Conservation (phyloP, 2,329 filamentous ascomycete genomes). For the Sphaerulina vaccinii region DNA sequence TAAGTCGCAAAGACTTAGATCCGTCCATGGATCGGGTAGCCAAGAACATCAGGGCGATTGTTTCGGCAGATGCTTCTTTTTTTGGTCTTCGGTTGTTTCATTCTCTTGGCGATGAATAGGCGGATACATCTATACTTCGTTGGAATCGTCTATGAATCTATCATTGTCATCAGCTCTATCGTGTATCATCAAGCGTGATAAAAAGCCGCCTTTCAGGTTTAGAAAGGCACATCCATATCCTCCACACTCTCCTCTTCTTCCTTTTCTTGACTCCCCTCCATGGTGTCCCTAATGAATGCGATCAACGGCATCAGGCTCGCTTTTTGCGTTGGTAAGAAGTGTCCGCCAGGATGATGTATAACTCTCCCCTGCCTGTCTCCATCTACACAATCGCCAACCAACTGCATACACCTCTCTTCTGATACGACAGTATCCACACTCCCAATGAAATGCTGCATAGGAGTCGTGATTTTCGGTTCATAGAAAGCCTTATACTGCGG, state of each 20-base stretch:
- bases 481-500: slow-evolving; percentile 67
- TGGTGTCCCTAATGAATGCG: slow-evolving; percentile 61
- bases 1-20: no score
- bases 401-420: slow-evolving; percentile 65
- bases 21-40: no score
- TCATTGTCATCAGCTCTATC: no score
- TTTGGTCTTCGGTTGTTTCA: no score
- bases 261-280: neutral
- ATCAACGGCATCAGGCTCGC: slow-evolving; percentile 76
- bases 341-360: slow-evolving; percentile 80
- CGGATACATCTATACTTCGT: no score
- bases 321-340: slow-evolving; percentile 78
- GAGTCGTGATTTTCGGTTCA: slow-evolving; percentile 71
- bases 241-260: slow-evolving; percentile 58
- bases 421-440: slow-evolving; percentile 85
- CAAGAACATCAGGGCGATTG: no score
- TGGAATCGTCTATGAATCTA: no score
- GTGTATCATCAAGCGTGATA: no score
- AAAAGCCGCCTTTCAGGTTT: no score
- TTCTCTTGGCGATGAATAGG: no score
- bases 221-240: slow-evolving; percentile 70
- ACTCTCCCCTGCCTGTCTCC: slow-evolving; percentile 49
- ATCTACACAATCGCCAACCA: slow-evolving; percentile 64
- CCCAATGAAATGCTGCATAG: slow-evolving; percentile 78
- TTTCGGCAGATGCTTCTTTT: no score